Percentiles rank a stretch among this genome's conserved stretches.
phyloP scores from a whole-genome alignment of 2,329 filamentous ascomycete genomes.

The Penicillium nordicum region DNA sequence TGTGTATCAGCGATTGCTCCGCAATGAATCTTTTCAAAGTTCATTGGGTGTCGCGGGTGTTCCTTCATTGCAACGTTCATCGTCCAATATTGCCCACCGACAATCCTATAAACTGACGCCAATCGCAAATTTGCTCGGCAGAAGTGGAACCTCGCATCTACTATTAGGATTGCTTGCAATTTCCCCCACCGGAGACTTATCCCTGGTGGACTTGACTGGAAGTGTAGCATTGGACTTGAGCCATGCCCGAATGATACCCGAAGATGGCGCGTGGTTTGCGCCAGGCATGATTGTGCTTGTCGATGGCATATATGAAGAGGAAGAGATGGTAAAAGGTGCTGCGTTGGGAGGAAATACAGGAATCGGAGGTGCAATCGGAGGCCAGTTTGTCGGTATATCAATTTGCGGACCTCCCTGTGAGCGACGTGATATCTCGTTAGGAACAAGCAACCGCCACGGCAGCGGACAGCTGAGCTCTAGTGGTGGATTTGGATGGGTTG shows the following conservation, averaged over 20 bases:
- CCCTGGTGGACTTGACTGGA: constrained; percentile 81
- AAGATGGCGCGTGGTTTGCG: constrained; percentile 85
- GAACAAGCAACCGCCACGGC: constrained; percentile 54
- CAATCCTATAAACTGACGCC: constrained; percentile 84
- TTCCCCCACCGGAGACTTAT: constrained; percentile 75
- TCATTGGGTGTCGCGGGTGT: constrained; percentile 64
- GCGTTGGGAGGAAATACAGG: constrained; percentile 73
- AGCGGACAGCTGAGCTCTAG: constrained; percentile 50
- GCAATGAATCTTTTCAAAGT: constrained; percentile 89
- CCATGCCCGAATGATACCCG: constrained; percentile 76
- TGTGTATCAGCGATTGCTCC: constrained; percentile 83
- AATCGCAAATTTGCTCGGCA: constrained; percentile 70
- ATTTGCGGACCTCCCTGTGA: constrained; percentile 91
- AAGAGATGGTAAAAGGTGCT: constrained; percentile 65
- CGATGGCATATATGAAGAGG: constrained; percentile 95
- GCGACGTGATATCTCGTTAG: constrained; percentile 73
- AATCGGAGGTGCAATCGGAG: constrained; percentile 86
- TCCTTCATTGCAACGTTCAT: constrained; percentile 56
- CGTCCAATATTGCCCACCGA: constrained; percentile 55
- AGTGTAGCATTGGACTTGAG: constrained; percentile 80
- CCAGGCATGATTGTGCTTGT: constrained; percentile 95
- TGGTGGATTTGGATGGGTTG: constrained; percentile 92
- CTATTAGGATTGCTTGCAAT: constrained; percentile 78
- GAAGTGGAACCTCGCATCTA: constrained; percentile 79
- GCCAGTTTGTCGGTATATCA: constrained; percentile 84